Evolutionary conservation across 78 protist species (phyloP), one percentile per base, ranked within the genome.

Genomic region (Andalucia godoyi): DNA sequence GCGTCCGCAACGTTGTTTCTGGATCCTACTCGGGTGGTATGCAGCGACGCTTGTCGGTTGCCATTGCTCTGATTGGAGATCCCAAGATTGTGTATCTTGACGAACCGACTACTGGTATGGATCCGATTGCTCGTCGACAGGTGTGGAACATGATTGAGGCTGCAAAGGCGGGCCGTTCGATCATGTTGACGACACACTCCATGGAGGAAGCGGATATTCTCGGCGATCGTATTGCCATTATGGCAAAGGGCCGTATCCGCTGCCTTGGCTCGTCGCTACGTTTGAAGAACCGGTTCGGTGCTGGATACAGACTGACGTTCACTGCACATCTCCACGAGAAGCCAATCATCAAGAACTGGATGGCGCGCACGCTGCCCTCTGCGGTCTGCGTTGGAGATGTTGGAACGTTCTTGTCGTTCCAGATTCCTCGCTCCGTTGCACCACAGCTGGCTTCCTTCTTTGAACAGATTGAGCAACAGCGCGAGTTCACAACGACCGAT

Each of bases 161-260:
- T 32, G 36, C 69, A 30, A 51, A 52, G 34, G 38, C 66, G 21
- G 55, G 63, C 42, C 42, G 74, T 21, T 57, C 64, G 25, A 66
- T 90, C 40, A 50, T 87, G 32, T 49, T 90, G 54, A 91, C 94
- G 33, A 84, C 96, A 38, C 98, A 93, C 68, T 68, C 79, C 53
- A 80, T 90, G 86, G 89, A 84, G 57, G 92, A 87, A 71, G 92
- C 89, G 7, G 88, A 73, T 52, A 18, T 40, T n/a, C 63, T 87
- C 36, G 70, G 81, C 29, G 89, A 78, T 47, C 47, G 68, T 47
- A 65, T 83, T 53, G 81, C 52, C 46, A 75, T 87, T 57, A 76
- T 87, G 73, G 10, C 60, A 23, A 4, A 32, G 36, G 87, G 87
- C 27, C 21, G 37, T 4, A 4, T 74, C 33, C 57, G n/a, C 17